Conservation (phyloP, 2,329 filamentous ascomycete species). For the Claviceps pusilla region DNA sequence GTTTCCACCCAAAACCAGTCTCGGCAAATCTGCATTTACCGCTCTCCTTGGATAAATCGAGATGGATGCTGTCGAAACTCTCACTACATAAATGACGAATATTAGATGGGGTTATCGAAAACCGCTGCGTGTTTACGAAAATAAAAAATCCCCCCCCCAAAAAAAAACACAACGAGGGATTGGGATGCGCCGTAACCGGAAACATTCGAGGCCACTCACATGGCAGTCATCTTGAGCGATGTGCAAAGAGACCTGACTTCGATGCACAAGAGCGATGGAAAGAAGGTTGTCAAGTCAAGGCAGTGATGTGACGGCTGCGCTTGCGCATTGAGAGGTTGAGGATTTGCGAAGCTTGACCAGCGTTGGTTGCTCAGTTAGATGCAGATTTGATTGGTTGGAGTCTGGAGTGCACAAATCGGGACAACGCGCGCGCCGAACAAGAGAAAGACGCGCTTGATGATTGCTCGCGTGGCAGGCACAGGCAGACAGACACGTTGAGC, state of each 20-base stretch:
- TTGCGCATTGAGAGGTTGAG: background rate
- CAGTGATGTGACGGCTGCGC: background rate
- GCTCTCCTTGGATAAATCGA: slow-evolving; percentile 83
- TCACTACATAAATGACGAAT: slow-evolving; percentile 35
- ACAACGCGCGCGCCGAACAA: background rate
- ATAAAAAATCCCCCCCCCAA: too few species aligned
- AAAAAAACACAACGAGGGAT: background rate
- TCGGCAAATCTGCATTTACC: slow-evolving; percentile 93
- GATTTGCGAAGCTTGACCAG: background rate
- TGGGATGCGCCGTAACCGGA: background rate
- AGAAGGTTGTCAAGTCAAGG: background rate
- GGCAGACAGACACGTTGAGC: background rate
- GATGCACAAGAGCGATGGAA: background rate
- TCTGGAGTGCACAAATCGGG: background rate
- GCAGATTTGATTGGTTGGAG: background rate
- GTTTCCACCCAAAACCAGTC: slow-evolving; percentile 90
- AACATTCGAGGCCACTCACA: slow-evolving; percentile 15
- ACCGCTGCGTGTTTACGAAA: background rate
- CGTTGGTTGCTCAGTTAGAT: background rate
- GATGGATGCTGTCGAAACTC: slow-evolving; percentile 93
- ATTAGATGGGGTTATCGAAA: background rate
- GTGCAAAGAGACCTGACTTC: background rate
- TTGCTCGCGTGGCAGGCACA: background rate
- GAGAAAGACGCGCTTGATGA: background rate
- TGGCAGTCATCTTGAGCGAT: slow-evolving; percentile 21